Evolutionary conservation across 73 alveolate species (phyloP).

Genomic region (Symbiodinium pilosum): DNA sequence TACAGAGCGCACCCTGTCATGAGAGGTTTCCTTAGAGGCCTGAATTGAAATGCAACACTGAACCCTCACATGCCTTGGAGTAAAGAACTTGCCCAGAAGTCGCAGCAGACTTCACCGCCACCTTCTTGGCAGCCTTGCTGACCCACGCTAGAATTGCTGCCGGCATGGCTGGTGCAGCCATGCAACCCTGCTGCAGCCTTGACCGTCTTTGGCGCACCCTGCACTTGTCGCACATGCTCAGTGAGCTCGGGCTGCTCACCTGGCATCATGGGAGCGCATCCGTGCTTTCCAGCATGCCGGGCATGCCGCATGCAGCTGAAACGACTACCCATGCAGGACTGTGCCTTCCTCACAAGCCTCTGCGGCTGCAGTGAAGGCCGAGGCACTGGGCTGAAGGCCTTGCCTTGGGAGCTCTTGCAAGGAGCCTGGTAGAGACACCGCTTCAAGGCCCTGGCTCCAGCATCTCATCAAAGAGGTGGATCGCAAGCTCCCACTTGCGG

Average conservation of each 20-base stretch:
- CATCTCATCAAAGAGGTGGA: conserved; percentile 86
- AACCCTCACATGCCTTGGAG: background rate
- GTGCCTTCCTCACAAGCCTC: conserved; percentile 75
- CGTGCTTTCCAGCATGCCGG: background rate
- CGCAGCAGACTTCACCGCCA: background rate
- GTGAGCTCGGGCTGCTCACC: conserved; percentile 39
- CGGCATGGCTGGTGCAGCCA: background rate
- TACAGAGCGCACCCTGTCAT: conserved; percentile 66
- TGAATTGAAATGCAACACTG: background rate
- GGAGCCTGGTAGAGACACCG: too few relatives aligned
- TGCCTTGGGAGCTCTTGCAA: too few relatives aligned
- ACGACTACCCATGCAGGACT: background rate
- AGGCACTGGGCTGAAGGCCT: conserved; percentile 67
- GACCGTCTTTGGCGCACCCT: background rate
- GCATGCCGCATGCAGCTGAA: too few relatives aligned
- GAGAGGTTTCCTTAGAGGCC: background rate
- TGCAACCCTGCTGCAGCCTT: background rate
- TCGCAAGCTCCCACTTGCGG: conserved; percentile 62
- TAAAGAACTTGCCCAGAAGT: background rate
- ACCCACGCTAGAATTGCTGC: background rate
- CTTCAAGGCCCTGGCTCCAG: conserved; percentile 17
- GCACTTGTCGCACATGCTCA: conserved; percentile 1
- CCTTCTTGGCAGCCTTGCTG: background rate
- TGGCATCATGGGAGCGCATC: too few relatives aligned
- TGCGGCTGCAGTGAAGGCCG: conserved; percentile 39